Base-by-base conservation (phyloP, 306 rosid genomes). In the Erythrophleum fordii region DNA sequence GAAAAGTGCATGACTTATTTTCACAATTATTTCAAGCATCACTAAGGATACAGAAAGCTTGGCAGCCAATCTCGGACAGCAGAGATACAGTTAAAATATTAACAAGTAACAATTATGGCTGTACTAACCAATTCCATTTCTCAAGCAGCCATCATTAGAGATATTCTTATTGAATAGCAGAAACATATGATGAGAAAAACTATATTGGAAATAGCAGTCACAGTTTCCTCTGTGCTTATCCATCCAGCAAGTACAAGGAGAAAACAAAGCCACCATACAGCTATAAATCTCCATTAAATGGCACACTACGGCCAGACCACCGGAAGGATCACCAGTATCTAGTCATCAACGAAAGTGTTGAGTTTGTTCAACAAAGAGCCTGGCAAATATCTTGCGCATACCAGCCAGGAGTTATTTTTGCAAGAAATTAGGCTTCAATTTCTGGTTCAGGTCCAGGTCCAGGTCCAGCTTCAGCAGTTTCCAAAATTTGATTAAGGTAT, bases 401-500 rank as follows among this genome's bases (percentile, higher is more conserved):
- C 42, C 79, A 55, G 81, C 76, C 73, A 84, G 77, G 79, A 74
- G 51, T 75, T 12, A 60, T 51, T 81, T 73, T 23, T 62, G 48
- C 56, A 42, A 69, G 52, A 72, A 81, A 69, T 89, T 86, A 86
- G 60, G 76, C 78, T 26, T 82, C 88, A 9, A 28, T 26, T 83
- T 84, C 85, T 18, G 52, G 75, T 71, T 84, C 88, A 17, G 37
- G 81, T 70, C 87, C 85, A 13, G 8, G 13, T 53, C n/a, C 62
- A 10, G 1, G 25, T 62, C 0, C 75, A 20, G 11, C 79, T 28
- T 88, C 88, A 17, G 0, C 73, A 29, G 6, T 77, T 28, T 82
- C 59, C 53, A 82, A 17, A 9, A 79, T 68, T 58, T 88, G 80
- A 80, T 66, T 26, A 29, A 95, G 89, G 86, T 85, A 93, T 4